phyloP scores from a whole-genome alignment of 345 rosid species.

The Gossypium australe region DNA sequence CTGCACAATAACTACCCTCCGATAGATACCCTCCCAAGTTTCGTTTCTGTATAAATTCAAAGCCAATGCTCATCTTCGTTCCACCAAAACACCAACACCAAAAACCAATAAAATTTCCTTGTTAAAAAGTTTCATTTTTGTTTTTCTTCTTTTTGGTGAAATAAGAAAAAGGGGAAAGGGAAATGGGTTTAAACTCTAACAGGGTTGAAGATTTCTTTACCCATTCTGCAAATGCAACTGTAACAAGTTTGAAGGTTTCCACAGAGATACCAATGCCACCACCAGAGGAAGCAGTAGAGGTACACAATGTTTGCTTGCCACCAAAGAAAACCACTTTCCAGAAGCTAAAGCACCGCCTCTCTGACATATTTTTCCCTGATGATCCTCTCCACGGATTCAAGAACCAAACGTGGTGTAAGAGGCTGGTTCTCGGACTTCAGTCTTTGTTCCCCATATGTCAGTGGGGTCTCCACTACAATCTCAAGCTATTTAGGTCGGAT shows the following conservation, averaged over 20 bases:
- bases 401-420: constrained; percentile 59
- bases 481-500: constrained; percentile 69
- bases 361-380: constrained; percentile 89
- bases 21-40: constrained; percentile 6
- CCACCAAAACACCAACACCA: constrained; percentile 1
- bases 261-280: constrained; percentile 17
- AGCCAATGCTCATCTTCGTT: background rate
- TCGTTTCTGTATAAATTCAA: constrained; percentile 27
- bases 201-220: constrained; percentile 40
- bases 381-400: constrained; percentile 84
- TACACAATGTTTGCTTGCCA: constrained; percentile 73
- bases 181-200: constrained; percentile 44
- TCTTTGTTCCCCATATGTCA: constrained; percentile 72
- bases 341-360: constrained; percentile 52
- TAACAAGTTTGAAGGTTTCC: constrained; percentile 16
- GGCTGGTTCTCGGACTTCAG: constrained; percentile 55
- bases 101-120: too few relatives aligned
- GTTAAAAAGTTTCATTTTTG: background rate
- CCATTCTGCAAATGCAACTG: constrained; percentile 15
- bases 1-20: constrained; percentile 12
- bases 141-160: background rate
- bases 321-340: constrained; percentile 56
- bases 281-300: constrained; percentile 21
- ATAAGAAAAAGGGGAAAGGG: background rate
- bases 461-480: constrained; percentile 69